Evolutionary conservation across 1,139 yeast genomes (phyloP).

Genomic region (Maudiozyma humilis): DNA sequence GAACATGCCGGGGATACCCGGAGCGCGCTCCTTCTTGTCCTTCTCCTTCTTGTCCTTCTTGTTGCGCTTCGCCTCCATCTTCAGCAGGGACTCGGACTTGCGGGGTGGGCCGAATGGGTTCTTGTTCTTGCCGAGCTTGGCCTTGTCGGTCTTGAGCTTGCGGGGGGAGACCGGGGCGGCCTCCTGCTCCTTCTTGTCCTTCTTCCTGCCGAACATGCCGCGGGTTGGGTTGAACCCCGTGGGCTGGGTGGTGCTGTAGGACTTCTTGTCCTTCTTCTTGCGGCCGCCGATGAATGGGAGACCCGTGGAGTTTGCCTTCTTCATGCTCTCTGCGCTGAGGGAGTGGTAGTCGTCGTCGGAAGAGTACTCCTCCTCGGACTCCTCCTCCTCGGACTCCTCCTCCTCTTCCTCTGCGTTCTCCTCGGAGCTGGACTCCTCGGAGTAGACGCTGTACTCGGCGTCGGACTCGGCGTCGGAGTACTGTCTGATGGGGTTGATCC

Average conservation of each 20-base stretch:
- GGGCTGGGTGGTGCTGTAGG: constrained; percentile 6
- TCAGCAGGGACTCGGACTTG: neutral
- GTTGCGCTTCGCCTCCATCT: neutral
- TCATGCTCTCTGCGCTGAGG: neutral
- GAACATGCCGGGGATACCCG: neutral
- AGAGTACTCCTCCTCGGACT: neutral
- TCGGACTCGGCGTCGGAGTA: neutral
- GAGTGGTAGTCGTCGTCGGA: constrained; percentile 1
- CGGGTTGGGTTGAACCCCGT: constrained; percentile 2
- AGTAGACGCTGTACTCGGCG: neutral
- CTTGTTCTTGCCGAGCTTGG: neutral
- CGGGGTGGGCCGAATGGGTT: constrained; percentile 1
- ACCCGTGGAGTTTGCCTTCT: neutral
- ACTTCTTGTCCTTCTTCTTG: neutral
- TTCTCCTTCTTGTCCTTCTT: neutral
- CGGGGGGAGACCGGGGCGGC: neutral
- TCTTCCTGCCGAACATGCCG: neutral
- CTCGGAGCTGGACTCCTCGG: neutral
- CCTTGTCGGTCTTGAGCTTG: neutral
- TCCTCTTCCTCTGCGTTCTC: constrained; percentile 3
- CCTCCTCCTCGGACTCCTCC: neutral
- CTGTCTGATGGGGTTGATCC: neutral
- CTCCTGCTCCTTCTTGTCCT: neutral
- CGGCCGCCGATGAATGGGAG: too few relatives aligned
- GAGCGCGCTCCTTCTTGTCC: neutral